Evolutionary conservation across 1,139 yeast genomes (phyloP).

Genomic region (Suhomyces taliae): DNA sequence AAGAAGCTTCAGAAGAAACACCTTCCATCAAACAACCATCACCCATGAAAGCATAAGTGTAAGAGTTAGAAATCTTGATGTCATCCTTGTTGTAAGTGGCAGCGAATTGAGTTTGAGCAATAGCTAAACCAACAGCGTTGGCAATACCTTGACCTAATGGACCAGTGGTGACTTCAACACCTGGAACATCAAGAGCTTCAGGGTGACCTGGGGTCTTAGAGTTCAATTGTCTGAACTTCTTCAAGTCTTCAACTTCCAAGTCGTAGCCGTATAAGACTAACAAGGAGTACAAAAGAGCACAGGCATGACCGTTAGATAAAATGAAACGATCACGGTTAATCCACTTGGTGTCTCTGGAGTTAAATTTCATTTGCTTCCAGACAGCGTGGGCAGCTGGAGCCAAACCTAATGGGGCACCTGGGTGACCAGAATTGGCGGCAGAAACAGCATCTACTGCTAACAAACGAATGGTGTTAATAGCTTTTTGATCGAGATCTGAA

Average conservation of each 20-base stretch:
- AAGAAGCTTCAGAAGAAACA: conserved; percentile 90
- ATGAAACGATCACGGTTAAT: conserved; percentile 94
- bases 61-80: conserved; percentile 66
- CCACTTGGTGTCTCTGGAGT: conserved; percentile 92
- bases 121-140: conserved; percentile 96
- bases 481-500: conserved; percentile 60
- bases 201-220: conserved; percentile 99
- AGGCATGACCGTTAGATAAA: conserved; percentile 95
- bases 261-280: conserved; percentile 86
- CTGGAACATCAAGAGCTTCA: conserved; percentile 73
- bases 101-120: conserved; percentile 90
- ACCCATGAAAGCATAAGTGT: conserved; percentile 83
- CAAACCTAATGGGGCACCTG: conserved; percentile 98
- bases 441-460: conserved; percentile 87
- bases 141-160: conserved; percentile 98
- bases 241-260: conserved; percentile 80
- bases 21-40: conserved; percentile 99
- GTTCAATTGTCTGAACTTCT: conserved; percentile 84
- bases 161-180: conserved; percentile 98
- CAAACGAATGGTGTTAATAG: conserved; percentile 87
- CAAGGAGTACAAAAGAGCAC: conserved; percentile 85
- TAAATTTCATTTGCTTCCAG: conserved; percentile 79
- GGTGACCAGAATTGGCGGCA: conserved; percentile 96
- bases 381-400: conserved; percentile 76
- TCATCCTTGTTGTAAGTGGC: conserved; percentile 94